These are phyloP conservation scores for Penicillium sp. DNA, from an alignment of 2,329 filamentous ascomycete species.

Conservation along the genomic window DNA sequence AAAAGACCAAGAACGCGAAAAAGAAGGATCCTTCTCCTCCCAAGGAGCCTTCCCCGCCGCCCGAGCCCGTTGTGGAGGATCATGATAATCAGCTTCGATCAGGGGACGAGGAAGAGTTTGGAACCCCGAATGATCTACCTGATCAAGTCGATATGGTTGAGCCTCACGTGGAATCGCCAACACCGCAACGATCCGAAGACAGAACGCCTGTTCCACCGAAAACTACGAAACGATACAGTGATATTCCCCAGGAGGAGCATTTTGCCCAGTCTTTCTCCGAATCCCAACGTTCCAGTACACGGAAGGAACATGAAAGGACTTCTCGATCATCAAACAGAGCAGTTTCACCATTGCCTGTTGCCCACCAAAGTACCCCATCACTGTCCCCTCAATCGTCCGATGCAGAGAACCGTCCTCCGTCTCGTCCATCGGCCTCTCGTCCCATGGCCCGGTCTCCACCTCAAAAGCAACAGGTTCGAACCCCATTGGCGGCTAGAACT, in stretches of 20 bases:
- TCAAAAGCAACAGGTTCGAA: conserved; percentile 33
- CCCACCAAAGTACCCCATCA: conserved; percentile 51
- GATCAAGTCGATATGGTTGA: conserved; percentile 21
- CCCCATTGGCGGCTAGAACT: conserved; percentile 42
- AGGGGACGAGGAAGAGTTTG: conserved; percentile 15
- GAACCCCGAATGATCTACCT: conserved; percentile 16
- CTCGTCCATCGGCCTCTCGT: conserved; percentile 49
- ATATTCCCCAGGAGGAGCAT: conserved; percentile 35
- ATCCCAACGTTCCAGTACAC: conserved; percentile 18
- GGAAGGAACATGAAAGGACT: conserved; percentile 8
- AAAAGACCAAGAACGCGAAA: conserved; percentile 29
- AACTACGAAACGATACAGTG: conserved; percentile 35
- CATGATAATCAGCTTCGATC: conserved; percentile 7
- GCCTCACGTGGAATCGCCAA: conserved; percentile 12
- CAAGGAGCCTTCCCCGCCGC: background rate
- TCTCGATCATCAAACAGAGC: conserved; percentile 10
- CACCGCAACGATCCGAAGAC: conserved; percentile 14
- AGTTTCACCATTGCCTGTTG: conserved; percentile 26
- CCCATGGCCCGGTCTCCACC: conserved; percentile 32
- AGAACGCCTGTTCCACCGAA: conserved; percentile 32
- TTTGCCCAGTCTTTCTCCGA: conserved; percentile 28
- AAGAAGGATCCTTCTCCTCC: conserved; percentile 16
- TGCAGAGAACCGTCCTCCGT: conserved; percentile 71
- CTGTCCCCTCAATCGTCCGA: conserved; percentile 70
- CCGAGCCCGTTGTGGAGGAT: conserved; percentile 7